Evolutionary conservation across 768 basidiomycete species (phyloP).

Genomic region (Macrolepiota albuminosa): DNA sequence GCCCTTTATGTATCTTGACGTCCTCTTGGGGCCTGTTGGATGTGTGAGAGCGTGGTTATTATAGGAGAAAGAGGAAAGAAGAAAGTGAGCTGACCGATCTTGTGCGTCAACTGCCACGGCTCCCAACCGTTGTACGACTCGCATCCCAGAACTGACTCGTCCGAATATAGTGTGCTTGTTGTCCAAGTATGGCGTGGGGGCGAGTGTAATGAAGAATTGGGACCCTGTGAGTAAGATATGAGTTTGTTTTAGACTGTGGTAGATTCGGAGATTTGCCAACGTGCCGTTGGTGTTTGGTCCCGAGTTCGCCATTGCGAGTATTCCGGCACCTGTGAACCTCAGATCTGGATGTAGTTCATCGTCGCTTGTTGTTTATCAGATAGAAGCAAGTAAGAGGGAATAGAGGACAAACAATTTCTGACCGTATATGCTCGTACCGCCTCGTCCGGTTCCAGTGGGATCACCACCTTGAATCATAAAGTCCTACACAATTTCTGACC

Average conservation of each 20-base stretch:
- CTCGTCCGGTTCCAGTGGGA: conserved; percentile 92
- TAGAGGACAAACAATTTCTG: conserved; percentile 67
- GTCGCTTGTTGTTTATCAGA: conserved; percentile 42
- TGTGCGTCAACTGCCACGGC: conserved; percentile 87
- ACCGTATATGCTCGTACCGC: conserved; percentile 86
- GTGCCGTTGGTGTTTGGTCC: conserved; percentile 87
- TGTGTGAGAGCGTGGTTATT: neutral
- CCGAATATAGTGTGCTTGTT: conserved; percentile 90
- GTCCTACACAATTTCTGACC: conserved; percentile 90
- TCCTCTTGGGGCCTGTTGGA: conserved; percentile 59
- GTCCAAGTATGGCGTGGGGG: conserved; percentile 80
- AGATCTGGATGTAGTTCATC: conserved; percentile 91
- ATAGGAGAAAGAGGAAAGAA: neutral
- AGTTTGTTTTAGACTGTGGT: conserved; percentile 31
- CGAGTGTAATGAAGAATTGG: conserved; percentile 89
- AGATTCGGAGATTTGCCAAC: conserved; percentile 40
- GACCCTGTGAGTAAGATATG: conserved; percentile 52
- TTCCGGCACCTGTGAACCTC: conserved; percentile 93
- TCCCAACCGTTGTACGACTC: conserved; percentile 87
- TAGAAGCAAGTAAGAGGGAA: neutral
- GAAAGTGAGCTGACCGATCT: conserved; percentile 58
- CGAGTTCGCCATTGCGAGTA: conserved; percentile 96
- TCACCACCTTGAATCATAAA: conserved; percentile 98
- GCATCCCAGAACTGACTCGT: conserved; percentile 86
- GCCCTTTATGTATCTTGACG: conserved; percentile 84